Percentiles rank a stretch among this genome's conserved stretches.
Evolutionary conservation across 345 rosid genomes (phyloP).

Genomic region (Rhizophora mangle): DNA sequence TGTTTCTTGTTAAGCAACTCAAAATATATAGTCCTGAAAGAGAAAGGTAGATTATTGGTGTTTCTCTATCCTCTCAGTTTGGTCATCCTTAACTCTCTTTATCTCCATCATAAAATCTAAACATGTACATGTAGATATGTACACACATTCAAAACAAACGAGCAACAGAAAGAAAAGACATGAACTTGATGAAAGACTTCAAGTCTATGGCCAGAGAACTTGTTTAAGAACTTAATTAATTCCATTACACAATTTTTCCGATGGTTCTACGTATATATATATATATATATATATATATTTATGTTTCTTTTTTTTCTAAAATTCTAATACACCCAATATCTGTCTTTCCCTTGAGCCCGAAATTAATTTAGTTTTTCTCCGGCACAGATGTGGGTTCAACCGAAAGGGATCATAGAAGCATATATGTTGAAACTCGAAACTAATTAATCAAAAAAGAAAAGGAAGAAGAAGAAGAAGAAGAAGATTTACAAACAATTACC

Average conservation of each 20-base stretch:
- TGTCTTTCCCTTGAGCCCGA: too few species aligned
- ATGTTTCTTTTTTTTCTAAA: too few species aligned
- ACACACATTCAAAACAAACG: not conserved
- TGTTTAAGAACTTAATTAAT: too few species aligned
- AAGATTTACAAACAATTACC: not conserved
- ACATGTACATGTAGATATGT: not conserved
- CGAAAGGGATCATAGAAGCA: not conserved
- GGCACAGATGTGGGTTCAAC: not conserved
- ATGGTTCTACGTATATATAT: too few species aligned
- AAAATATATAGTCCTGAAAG: not conserved
- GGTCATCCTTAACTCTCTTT: not conserved
- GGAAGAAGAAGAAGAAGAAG: not conserved
- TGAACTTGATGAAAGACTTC: too few species aligned
- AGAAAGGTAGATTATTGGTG: conserved; percentile 21
- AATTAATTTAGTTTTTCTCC: too few species aligned
- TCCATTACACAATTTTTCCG: too few species aligned
- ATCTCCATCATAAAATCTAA: not conserved
- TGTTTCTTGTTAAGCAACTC: conserved; percentile 3
- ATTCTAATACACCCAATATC: too few species aligned
- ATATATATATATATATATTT: too few species aligned
- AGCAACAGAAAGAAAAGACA: too few species aligned
- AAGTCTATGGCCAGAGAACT: too few species aligned
- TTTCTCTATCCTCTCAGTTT: not conserved
- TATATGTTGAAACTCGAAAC: not conserved
- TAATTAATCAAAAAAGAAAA: not conserved